Evolutionary conservation across 2,329 filamentous ascomycete species (phyloP).

Genomic region (Fusarium subglutinans): DNA sequence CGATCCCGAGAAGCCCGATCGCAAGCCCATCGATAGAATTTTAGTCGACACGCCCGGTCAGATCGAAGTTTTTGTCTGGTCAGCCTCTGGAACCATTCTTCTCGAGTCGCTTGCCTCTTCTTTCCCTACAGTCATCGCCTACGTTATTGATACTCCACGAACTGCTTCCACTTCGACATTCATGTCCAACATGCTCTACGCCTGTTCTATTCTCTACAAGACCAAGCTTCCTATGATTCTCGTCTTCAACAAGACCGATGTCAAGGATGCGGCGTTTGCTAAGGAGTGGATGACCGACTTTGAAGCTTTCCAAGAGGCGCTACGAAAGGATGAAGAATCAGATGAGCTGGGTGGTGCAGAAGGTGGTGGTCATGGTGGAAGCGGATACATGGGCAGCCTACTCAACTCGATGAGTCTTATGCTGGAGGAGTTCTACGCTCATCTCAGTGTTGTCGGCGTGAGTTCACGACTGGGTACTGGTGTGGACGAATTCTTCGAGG

Average conservation of each 20-base stretch:
- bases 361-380: slow-evolving; percentile 74
- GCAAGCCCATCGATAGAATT: slow-evolving; percentile 79
- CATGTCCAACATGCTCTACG: slow-evolving; percentile 99
- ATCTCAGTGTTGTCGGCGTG: slow-evolving; percentile 91
- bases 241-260: slow-evolving; percentile 99
- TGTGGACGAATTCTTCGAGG: slow-evolving; percentile 91
- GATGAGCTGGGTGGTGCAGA: slow-evolving; percentile 81
- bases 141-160: slow-evolving; percentile 95
- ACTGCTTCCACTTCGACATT: slow-evolving; percentile 95
- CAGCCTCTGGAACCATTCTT: slow-evolving; percentile 91
- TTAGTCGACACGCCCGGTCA: slow-evolving; percentile 96
- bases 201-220: slow-evolving; percentile 98
- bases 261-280: slow-evolving; percentile 88
- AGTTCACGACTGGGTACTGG: slow-evolving; percentile 93
- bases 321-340: slow-evolving; percentile 80
- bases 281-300: slow-evolving; percentile 99
- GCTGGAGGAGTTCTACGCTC: slow-evolving; percentile 96
- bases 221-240: slow-evolving; percentile 98
- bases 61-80: slow-evolving; percentile 99
- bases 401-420: slow-evolving; percentile 98
- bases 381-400: slow-evolving; percentile 94
- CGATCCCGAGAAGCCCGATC: slow-evolving; percentile 66
- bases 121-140: slow-evolving; percentile 96
- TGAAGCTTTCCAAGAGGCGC: slow-evolving; percentile 89
- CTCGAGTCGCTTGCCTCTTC: slow-evolving; percentile 91